phyloP scores from a whole-genome alignment of 495 filamentous ascomycete genomes.

The Aeminium ludgeri region DNA sequence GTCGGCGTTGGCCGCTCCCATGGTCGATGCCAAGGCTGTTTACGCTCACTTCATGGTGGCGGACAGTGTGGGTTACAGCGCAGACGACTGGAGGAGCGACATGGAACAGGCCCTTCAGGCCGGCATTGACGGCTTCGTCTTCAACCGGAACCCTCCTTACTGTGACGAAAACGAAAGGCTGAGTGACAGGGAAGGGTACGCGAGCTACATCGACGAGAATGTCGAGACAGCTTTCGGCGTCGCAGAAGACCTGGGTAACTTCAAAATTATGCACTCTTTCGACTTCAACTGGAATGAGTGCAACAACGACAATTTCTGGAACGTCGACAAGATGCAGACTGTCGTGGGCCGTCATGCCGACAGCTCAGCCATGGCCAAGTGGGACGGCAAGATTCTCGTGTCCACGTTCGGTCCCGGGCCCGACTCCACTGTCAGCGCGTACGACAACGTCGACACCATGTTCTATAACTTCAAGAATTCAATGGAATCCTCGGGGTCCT shows the following conservation, averaged over 20 bases:
- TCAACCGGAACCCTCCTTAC: slow-evolving; percentile 16
- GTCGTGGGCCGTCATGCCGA: slow-evolving; percentile 12
- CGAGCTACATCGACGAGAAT: slow-evolving; percentile 4
- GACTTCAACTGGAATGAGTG: slow-evolving; percentile 15
- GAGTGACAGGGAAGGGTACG: background rate
- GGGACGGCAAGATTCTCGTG: slow-evolving; percentile 18
- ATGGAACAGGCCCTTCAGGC: slow-evolving; percentile 12
- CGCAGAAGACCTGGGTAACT: slow-evolving; percentile 10
- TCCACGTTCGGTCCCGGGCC: slow-evolving; percentile 12
- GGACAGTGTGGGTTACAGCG: slow-evolving; percentile 13
- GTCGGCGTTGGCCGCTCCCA: background rate
- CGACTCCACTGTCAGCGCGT: slow-evolving; percentile 12
- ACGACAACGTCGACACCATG: slow-evolving; percentile 15
- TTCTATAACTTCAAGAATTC: slow-evolving; percentile 13
- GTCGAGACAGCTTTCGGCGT: slow-evolving; percentile 14
- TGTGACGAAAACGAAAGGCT: background rate
- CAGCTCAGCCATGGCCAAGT: slow-evolving; percentile 11
- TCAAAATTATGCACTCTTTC: slow-evolving; percentile 15
- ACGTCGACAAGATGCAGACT: slow-evolving; percentile 13
- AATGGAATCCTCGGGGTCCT: background rate
- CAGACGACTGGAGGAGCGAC: slow-evolving; percentile 12
- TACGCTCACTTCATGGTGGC: slow-evolving; percentile 19
- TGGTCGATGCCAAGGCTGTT: slow-evolving; percentile 10
- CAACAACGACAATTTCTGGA: slow-evolving; percentile 11
- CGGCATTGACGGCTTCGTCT: slow-evolving; percentile 16